A percentile compares a stretch with the other conserved stretches of the same genome.
Evolutionary conservation across 495 filamentous ascomycete genomes (phyloP).

Genomic region (Physcia stellaris): DNA sequence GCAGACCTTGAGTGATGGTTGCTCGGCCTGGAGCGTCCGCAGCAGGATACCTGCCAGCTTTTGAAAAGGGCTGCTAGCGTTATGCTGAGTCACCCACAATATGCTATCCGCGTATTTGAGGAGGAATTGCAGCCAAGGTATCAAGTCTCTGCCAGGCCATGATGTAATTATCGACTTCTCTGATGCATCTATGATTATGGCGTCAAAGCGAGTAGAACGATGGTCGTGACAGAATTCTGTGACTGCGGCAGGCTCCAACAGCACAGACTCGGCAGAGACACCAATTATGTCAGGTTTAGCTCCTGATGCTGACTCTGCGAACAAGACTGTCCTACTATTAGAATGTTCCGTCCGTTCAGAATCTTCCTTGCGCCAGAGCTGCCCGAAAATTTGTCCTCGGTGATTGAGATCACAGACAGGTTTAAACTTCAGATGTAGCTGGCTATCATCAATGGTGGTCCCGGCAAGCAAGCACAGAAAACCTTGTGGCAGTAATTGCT

Average conservation of each 20-base stretch:
- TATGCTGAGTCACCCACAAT: slow-evolving; percentile 11
- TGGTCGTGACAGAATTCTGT: background rate
- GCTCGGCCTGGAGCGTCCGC: slow-evolving; percentile 11
- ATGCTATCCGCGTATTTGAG: slow-evolving; percentile 7
- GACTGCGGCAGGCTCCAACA: background rate
- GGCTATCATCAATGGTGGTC: background rate
- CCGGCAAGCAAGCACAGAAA: background rate
- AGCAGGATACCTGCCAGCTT: slow-evolving; percentile 9
- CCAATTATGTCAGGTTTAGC: background rate
- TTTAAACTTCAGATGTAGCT: background rate
- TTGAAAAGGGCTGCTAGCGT: slow-evolving; percentile 3
- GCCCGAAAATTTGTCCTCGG: background rate
- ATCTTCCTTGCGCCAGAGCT: background rate
- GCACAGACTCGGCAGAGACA: no score
- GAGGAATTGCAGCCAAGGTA: slow-evolving; percentile 11
- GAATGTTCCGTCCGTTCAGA: background rate
- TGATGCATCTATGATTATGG: slow-evolving; percentile 7
- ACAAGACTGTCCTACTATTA: background rate
- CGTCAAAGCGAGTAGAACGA: slow-evolving; percentile 2
- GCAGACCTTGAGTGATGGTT: slow-evolving; percentile 9
- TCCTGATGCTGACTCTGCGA: background rate
- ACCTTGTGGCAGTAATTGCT: background rate
- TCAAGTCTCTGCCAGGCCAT: slow-evolving; percentile 9
- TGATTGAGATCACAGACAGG: background rate
- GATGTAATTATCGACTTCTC: slow-evolving; percentile 10